A percentile compares a stretch with the other conserved stretches of the same genome.
Conservation (phyloP, 2,329 filamentous ascomycete species). For the Penicillium sp. region DNA sequence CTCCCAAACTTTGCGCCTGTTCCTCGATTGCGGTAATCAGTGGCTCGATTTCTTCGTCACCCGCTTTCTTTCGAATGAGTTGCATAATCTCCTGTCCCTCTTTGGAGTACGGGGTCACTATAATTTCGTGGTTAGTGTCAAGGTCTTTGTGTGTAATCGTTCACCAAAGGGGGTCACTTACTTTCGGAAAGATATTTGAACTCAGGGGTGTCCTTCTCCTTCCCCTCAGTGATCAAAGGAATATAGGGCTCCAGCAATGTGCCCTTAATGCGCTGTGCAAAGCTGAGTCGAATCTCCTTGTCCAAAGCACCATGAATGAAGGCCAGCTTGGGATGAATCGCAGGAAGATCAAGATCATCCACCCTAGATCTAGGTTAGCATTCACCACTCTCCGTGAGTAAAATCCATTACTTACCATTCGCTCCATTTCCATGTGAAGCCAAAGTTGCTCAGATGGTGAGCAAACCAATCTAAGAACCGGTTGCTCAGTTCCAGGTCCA, state of each 20-base stretch:
- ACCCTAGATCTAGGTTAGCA: constrained; percentile 51
- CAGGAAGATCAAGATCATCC: constrained; percentile 75
- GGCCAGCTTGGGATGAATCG: constrained; percentile 83
- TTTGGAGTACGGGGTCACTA: constrained; percentile 75
- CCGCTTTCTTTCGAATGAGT: constrained; percentile 79
- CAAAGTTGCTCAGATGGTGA: constrained; percentile 97
- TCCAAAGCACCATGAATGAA: constrained; percentile 90
- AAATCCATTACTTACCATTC: constrained; percentile 67
- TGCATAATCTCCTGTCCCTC: constrained; percentile 81
- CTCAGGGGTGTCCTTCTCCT: constrained; percentile 92
- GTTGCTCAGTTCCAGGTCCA: constrained; percentile 84
- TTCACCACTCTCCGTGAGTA: not conserved
- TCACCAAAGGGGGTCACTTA: constrained; percentile 46
- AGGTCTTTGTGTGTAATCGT: not conserved
- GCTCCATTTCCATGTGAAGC: constrained; percentile 99
- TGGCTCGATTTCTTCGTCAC: constrained; percentile 82
- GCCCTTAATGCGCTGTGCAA: constrained; percentile 92
- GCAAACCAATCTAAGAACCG: constrained; percentile 97
- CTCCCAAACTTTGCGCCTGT: constrained; percentile 68
- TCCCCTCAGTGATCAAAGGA: constrained; percentile 75
- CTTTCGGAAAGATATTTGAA: constrained; percentile 84
- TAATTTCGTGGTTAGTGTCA: not conserved
- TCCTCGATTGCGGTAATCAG: constrained; percentile 78
- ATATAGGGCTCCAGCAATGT: constrained; percentile 86
- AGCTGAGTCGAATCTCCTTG: constrained; percentile 95